phyloP scores from a whole-genome alignment of 2,329 filamentous ascomycete species.

The Akanthomyces uredinophilus region DNA sequence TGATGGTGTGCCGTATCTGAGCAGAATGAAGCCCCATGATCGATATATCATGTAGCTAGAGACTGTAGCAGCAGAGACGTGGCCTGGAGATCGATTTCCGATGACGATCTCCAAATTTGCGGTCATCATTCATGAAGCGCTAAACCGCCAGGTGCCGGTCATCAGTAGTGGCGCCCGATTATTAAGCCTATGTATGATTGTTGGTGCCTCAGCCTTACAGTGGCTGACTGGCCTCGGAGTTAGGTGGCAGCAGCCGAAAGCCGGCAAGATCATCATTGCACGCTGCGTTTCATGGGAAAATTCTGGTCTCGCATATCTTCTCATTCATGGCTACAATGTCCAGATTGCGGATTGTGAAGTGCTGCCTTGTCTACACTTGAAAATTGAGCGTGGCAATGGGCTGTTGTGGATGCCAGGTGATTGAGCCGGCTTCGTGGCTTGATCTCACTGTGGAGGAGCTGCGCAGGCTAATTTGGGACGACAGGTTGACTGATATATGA shows the following conservation, averaged over 20 bases:
- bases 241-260: neutral
- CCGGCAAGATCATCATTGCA: neutral
- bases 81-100: neutral
- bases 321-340: too few relatives aligned
- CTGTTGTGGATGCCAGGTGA: neutral
- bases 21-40: neutral
- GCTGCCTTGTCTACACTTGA: neutral
- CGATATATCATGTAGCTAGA: neutral
- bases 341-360: neutral
- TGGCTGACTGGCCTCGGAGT: neutral
- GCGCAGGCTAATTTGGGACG: neutral
- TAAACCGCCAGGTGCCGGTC: neutral
- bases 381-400: neutral
- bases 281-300: neutral
- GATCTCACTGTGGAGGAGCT: neutral
- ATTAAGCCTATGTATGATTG: constrained; percentile 13
- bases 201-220: constrained; percentile 1
- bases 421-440: neutral
- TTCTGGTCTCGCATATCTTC: neutral
- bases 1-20: neutral
- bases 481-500: neutral
- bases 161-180: neutral
- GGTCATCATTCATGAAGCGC: constrained; percentile 4
- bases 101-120: neutral
- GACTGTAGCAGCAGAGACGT: neutral